Evolutionary conservation across 495 filamentous ascomycete species (phyloP).

Genomic region (Talaromyces borbonicus): DNA sequence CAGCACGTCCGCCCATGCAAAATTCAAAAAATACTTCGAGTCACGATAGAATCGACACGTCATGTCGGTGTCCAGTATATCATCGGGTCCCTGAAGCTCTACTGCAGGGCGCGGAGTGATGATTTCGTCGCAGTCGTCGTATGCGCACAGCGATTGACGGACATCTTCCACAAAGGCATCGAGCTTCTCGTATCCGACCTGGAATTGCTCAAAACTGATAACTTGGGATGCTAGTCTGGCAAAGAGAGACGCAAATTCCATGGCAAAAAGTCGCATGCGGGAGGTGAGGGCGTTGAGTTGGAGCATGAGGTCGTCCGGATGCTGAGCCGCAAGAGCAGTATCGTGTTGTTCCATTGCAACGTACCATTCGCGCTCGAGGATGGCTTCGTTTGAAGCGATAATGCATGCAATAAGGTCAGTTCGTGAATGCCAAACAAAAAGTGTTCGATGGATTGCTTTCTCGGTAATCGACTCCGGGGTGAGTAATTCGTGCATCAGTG

Average conservation of each 20-base stretch:
- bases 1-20: slow-evolving; percentile 66
- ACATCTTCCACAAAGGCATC: slow-evolving; percentile 43
- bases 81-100: slow-evolving; percentile 24
- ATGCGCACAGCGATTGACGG: slow-evolving; percentile 46
- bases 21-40: slow-evolving; percentile 62
- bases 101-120: slow-evolving; percentile 44
- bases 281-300: slow-evolving; percentile 58
- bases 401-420: slow-evolving; percentile 81
- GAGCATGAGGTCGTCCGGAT: slow-evolving; percentile 53
- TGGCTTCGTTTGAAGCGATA: slow-evolving; percentile 66
- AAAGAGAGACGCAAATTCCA: slow-evolving; percentile 72
- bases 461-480: slow-evolving; percentile 69
- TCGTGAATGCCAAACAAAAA: slow-evolving; percentile 79
- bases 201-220: slow-evolving; percentile 57
- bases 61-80: slow-evolving; percentile 63
- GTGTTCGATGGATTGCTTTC: slow-evolving; percentile 54
- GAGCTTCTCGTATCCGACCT: slow-evolving; percentile 48
- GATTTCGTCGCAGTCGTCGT: slow-evolving; percentile 45
- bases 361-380: slow-evolving; percentile 76
- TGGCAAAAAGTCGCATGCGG: slow-evolving; percentile 60
- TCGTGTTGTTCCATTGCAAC: slow-evolving; percentile 53
- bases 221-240: slow-evolving; percentile 53
- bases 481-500: slow-evolving; percentile 67
- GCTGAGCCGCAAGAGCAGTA: slow-evolving; percentile 40
- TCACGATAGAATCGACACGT: slow-evolving; percentile 57